phyloP scores from a whole-genome alignment of 1,284 basidiomycete species.

The Butyriboletus appendiculatus region DNA sequence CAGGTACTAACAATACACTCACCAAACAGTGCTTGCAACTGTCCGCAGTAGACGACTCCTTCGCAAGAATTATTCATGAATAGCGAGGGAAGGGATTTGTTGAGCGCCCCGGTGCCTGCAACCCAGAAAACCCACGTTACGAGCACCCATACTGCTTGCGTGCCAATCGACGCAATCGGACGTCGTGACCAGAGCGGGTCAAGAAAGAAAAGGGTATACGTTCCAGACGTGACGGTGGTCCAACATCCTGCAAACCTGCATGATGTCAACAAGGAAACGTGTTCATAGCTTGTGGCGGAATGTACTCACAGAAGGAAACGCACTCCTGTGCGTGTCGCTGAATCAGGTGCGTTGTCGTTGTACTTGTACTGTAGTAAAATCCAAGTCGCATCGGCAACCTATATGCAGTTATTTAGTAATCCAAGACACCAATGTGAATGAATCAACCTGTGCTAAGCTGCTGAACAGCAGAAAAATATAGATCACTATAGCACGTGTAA shows the following conservation, averaged over 20 bases:
- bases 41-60: conserved; percentile 52
- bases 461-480: conserved; percentile 52
- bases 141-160: conserved; percentile 55
- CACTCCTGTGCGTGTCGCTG: conserved; percentile 40
- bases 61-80: conserved; percentile 39
- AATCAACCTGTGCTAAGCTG: conserved; percentile 48
- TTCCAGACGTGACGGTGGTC: conserved; percentile 52
- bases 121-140: conserved; percentile 60
- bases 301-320: conserved; percentile 48
- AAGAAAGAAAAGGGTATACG: conserved; percentile 54
- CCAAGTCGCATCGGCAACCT: conserved; percentile 58
- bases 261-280: conserved; percentile 9
- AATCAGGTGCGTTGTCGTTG: conserved; percentile 49
- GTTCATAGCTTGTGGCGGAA: neutral
- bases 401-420: conserved; percentile 6
- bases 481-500: conserved; percentile 38
- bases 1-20: neutral
- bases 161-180: conserved; percentile 53
- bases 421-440: neutral
- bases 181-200: conserved; percentile 55
- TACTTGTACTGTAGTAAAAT: conserved; percentile 53
- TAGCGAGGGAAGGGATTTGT: conserved; percentile 45
- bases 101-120: conserved; percentile 49
- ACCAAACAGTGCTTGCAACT: conserved; percentile 55
- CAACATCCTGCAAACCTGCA: conserved; percentile 55